Base-by-base conservation (phyloP, 1,139 yeast genomes). In the Blastobotrys niveus region DNA sequence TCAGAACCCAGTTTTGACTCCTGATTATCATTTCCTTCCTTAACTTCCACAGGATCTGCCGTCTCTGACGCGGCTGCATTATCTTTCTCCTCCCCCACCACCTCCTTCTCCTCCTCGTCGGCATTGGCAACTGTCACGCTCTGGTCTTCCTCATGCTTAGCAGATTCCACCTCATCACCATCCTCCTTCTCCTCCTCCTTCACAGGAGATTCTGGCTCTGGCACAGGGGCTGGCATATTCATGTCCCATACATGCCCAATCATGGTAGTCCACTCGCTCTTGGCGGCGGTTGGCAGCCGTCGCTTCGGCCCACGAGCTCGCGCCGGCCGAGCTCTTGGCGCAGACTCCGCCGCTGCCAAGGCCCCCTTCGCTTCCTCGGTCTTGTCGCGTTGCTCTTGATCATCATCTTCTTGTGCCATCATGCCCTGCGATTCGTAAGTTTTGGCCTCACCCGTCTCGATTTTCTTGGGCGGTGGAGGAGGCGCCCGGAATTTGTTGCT, bases 291-390 rank as follows among this genome's bases (percentile, higher is more conserved):
- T 1, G 96, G 96, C 41, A 86, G 68, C 53, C 81, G 77, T 49
- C 93, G 77, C 50, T 75, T 73, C 21, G 95, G 95, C 0, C 95
- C 95, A 53, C 69, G 78, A 0, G 81, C 80, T 53, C 95, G 73
- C 24, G 73, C 65, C 17, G 55, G 48, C 14, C 34, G 18, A 17
- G 21, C 80, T 52, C 95, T 73, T 24, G 72, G 65, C 48, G 69
- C 67, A 4, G 12, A 5, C 4, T 24, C n/a, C 2, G 55, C 45
- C 5, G 55, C 26, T 1, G 57, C 50, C 50, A 51, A 49, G 3
- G 57, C 39, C n/a, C 19, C 10, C 25, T 26, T 20, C 7, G 41
- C 52, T 33, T 52, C 54, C 3, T 47, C 40, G 36, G 33, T 45
- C 29, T 35, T 41, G 38, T 7, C 45, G n/a, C n/a, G n/a, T 5